Base-by-base conservation (phyloP, 345 rosid species). In the Streptanthus diversifolius region DNA sequence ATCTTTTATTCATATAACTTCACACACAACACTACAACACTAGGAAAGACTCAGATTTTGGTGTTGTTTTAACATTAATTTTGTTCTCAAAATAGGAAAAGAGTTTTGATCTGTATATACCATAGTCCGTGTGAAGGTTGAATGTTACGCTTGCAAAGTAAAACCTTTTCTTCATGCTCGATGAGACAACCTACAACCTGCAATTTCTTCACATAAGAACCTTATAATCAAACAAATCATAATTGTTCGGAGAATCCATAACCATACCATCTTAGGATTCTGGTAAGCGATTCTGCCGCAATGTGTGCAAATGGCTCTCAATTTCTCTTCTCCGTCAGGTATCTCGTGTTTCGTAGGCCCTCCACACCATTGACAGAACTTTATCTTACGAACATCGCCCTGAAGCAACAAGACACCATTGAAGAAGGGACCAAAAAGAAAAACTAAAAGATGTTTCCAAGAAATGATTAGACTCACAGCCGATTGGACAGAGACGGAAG, bases 131-230 rank as follows among this genome's bases (percentile, higher is more conserved):
- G 74, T 62, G 99, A 95, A 44, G 99, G 99, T 87, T 95, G 88
- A 74, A 95, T 91, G 71, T 95, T 91, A 70, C 99, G 84, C 80
- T 91, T 95, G 90, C 99, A 95, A 58, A 95, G 95, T 41, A 95
- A 86, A 79, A 95, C 79, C 81, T 88, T 89, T 69, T 80, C 85
- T 61, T 89, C 96, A 72, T 90, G 88, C 85, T 89, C 91, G 12
- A 91, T 90, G 72, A 95, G 90, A 82, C 99, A 95, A 74, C 99
- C 99, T 8, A 91, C 99, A 59, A 95, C 99, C 99, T 95, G 36
- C 24, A 59, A 44, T 37, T 24, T 8, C 56, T 44, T 37, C 49
- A 41, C 62, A 71, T 27, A 21, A 22, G 41, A 71, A 61, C 17
- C 60, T 52, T 67, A 2, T 2, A 54, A 39, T 9, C 56, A 22